These are phyloP conservation scores for Murraya paniculata DNA, from an alignment of 345 rosid species.

Conservation along the genomic window DNA sequence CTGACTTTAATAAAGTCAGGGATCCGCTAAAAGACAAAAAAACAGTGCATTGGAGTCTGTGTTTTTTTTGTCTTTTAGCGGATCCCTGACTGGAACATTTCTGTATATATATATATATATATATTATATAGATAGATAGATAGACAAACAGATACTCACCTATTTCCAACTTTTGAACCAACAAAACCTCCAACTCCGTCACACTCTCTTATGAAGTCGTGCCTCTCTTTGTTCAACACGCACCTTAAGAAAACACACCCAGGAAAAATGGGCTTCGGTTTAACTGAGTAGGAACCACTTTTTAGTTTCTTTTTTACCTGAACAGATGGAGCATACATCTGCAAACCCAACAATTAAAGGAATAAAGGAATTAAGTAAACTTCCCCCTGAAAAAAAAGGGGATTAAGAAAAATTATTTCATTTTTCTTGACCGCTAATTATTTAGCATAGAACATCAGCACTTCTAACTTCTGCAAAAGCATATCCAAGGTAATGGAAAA, in stretches of 20 bases:
- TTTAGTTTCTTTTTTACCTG: slow-evolving; percentile 64
- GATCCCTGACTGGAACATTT: no score
- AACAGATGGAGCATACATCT: slow-evolving; percentile 80
- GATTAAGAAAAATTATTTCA: not conserved
- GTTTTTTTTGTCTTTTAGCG: no score
- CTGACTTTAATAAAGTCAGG: no score
- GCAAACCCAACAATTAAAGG: slow-evolving; percentile 20
- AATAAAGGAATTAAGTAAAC: not conserved
- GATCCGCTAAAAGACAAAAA: no score
- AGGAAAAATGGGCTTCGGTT: slow-evolving; percentile 65
- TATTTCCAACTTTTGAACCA: slow-evolving; percentile 80
- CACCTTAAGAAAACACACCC: slow-evolving; percentile 80
- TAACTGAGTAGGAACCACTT: slow-evolving; percentile 59
- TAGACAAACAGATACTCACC: slow-evolving; percentile 59
- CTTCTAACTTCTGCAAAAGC: not conserved
- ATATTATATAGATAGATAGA: no score
- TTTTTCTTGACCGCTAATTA: not conserved
- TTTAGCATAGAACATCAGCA: not conserved
- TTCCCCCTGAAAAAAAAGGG: not conserved
- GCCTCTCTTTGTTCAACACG: slow-evolving; percentile 77
- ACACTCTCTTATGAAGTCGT: slow-evolving; percentile 66
- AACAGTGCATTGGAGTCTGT: no score
- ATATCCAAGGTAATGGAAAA: not conserved
- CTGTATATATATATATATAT: no score
- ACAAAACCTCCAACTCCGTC: slow-evolving; percentile 81